phyloP scores from a whole-genome alignment of 352 stramenopile species.

The Aphanomyces stellatus region DNA sequence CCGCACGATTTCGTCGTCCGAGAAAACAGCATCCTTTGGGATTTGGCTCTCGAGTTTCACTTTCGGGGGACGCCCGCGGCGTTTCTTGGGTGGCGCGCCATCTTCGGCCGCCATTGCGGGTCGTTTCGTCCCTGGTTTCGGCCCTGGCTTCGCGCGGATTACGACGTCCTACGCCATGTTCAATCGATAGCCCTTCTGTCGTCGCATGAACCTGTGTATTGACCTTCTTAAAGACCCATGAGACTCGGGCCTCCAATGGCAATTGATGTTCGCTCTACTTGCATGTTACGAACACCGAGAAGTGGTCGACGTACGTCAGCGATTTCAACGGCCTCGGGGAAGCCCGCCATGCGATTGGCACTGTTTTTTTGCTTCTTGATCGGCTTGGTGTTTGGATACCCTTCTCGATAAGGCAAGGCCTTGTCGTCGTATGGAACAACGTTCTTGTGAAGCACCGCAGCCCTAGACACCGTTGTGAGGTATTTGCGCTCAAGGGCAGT shows the following conservation, averaged over 20 bases:
- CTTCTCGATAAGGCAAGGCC: constrained; percentile 54
- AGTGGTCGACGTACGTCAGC: too few relatives aligned
- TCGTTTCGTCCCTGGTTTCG: constrained; percentile 19
- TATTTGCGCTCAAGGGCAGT: neutral
- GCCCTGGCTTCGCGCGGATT: too few relatives aligned
- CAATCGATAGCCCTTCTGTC: too few relatives aligned
- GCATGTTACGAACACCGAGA: too few relatives aligned
- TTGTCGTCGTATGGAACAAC: constrained; percentile 65
- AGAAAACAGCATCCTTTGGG: too few relatives aligned
- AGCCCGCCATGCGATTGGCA: too few relatives aligned
- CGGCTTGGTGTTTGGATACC: constrained; percentile 61
- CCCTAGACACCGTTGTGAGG: constrained; percentile 28
- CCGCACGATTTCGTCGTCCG: neutral
- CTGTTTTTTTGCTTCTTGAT: too few relatives aligned
- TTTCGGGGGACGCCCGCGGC: neutral
- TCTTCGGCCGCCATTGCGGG: neutral
- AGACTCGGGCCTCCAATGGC: constrained; percentile 40
- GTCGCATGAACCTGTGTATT: neutral
- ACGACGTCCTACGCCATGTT: too few relatives aligned
- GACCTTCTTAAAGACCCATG: neutral
- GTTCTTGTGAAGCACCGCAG: constrained; percentile 46
- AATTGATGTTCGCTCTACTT: constrained; percentile 55
- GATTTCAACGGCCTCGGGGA: too few relatives aligned
- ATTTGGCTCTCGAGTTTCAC: neutral
- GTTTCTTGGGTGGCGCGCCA: neutral